Conservation (phyloP, 1,284 basidiomycete species). For the Moniliella sp. region DNA sequence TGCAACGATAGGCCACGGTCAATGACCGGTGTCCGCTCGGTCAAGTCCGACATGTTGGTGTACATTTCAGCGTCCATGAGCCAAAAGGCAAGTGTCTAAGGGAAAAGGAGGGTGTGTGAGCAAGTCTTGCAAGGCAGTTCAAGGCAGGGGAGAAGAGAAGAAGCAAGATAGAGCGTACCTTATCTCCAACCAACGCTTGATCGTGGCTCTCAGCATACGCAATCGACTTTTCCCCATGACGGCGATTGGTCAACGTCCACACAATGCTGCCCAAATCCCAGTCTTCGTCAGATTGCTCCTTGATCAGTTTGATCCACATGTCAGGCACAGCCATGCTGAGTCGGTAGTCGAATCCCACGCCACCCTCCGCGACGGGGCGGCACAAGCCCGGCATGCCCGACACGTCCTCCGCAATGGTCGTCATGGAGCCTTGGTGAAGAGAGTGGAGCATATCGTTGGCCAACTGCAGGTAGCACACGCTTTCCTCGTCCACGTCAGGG, state of each 20-base stretch:
- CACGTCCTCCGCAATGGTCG: constrained; percentile 91
- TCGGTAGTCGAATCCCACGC: constrained; percentile 89
- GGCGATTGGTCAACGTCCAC: constrained; percentile 69
- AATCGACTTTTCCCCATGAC: constrained; percentile 70
- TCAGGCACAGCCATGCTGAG: constrained; percentile 88
- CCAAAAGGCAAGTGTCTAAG: constrained; percentile 76
- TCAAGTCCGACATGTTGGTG: constrained; percentile 61
- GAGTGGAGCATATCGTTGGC: constrained; percentile 73
- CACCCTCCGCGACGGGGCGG: constrained; percentile 55
- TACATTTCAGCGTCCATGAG: constrained; percentile 97
- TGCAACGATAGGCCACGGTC: constrained; percentile 74
- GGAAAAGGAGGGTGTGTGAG: neutral
- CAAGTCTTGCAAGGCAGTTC: neutral
- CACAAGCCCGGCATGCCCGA: constrained; percentile 93
- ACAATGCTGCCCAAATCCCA: constrained; percentile 77
- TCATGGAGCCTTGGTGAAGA: constrained; percentile 48
- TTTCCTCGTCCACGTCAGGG: constrained; percentile 58
- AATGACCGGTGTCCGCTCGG: constrained; percentile 63
- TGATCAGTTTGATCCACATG: constrained; percentile 98
- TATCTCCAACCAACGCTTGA: constrained; percentile 91
- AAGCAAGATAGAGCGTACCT: no score
- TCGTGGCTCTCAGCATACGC: constrained; percentile 92
- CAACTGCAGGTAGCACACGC: constrained; percentile 83
- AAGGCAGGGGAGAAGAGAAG: neutral
- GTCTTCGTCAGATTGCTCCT: constrained; percentile 64